A percentile compares a stretch with the other conserved stretches of the same genome.
Conservation (phyloP, 257 asterid genomes). For the Thymus mandschuricus region DNA sequence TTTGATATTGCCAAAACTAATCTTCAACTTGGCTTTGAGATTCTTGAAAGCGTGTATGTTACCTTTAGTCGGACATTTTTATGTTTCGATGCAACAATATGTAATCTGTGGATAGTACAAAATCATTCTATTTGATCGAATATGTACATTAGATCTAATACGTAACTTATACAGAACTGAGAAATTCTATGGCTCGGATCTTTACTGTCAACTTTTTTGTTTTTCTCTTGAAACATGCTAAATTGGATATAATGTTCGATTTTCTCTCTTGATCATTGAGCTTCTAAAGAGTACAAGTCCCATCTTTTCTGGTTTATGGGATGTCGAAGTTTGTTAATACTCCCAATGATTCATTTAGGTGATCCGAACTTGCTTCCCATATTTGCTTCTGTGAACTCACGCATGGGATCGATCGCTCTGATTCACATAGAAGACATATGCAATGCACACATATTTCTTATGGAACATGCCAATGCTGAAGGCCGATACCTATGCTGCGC, state of each 20-base stretch:
- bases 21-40: background rate
- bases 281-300: no score
- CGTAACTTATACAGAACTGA: no score
- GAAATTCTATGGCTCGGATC: no score
- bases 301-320: no score
- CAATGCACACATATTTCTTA: constrained; percentile 69
- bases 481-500: constrained; percentile 75
- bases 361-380: constrained; percentile 56
- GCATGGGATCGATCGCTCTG: constrained; percentile 89
- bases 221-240: background rate
- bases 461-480: constrained; percentile 64
- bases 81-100: background rate
- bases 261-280: no score
- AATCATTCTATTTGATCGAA: no score
- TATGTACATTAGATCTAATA: no score
- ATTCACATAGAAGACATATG: constrained; percentile 82
- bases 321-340: background rate
- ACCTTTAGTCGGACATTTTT: no score
- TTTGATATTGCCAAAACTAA: background rate
- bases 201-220: no score
- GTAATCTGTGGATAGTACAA: no score
- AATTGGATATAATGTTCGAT: background rate
- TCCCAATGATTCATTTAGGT: constrained; percentile 38
- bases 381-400: constrained; percentile 57
- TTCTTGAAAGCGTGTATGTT: background rate